These are phyloP conservation scores for Calonectria pauciramosa DNA, from an alignment of 2,329 filamentous ascomycete species.

Conservation along the genomic window DNA sequence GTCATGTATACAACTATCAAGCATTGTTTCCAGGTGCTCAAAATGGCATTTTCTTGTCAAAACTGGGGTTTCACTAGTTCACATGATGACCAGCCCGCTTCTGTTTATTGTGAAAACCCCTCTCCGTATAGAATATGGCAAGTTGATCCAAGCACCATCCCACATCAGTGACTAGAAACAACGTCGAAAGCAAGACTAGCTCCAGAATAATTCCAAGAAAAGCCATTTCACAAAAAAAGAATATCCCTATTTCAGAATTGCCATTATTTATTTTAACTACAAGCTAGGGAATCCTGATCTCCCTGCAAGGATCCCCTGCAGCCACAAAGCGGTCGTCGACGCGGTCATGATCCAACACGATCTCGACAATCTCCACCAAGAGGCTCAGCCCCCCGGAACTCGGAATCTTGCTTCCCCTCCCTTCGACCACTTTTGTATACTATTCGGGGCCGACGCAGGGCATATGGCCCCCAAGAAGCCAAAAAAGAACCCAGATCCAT, in stretches of 20 bases:
- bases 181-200: not conserved
- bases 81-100: not conserved
- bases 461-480: slow-evolving; percentile 1
- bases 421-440: not conserved
- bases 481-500: not conserved
- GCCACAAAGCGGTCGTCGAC: not conserved
- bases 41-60: not conserved
- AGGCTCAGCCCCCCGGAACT: slow-evolving; percentile 3
- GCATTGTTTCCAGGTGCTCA: not conserved
- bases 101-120: not conserved
- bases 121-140: not conserved
- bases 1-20: too few relatives aligned
- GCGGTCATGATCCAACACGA: not conserved
- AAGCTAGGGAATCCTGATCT: not conserved
- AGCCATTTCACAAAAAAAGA: not conserved
- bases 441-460: not conserved
- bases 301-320: not conserved
- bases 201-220: not conserved
- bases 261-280: not conserved
- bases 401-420: not conserved
- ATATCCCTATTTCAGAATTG: not conserved
- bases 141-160: too few relatives aligned
- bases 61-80: not conserved
- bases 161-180: too few relatives aligned
- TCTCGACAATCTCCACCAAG: not conserved